Percentiles rank a stretch among this genome's conserved stretches.
Evolutionary conservation across 305 asterid species (phyloP).

Genomic region (Fraxinus xanthoxyloides): DNA sequence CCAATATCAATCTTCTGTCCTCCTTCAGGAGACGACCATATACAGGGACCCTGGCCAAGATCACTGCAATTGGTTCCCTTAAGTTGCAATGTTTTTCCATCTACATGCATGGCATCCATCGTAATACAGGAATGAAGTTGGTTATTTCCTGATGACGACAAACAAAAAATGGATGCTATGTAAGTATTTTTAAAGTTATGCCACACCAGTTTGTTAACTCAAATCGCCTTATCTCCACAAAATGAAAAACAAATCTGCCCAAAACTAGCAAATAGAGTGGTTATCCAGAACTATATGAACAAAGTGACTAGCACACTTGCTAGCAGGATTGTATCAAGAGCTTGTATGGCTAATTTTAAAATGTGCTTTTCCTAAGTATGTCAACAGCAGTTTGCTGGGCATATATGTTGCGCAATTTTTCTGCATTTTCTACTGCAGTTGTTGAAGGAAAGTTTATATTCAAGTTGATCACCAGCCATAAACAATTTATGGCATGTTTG

Average conservation of each 20-base stretch:
- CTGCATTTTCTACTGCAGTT: background rate
- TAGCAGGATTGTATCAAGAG: constrained; percentile 8
- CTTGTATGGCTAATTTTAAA: background rate
- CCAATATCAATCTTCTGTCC: constrained; percentile 39
- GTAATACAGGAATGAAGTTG: constrained; percentile 37
- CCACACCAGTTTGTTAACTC: constrained; percentile 13
- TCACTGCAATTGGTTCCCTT: constrained; percentile 19
- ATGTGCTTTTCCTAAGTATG: background rate
- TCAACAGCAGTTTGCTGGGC: background rate
- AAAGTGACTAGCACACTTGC: background rate
- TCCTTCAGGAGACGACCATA: constrained; percentile 46
- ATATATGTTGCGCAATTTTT: background rate
- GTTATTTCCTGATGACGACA: constrained; percentile 40
- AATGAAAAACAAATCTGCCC: constrained; percentile 4
- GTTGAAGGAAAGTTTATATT: constrained; percentile 8
- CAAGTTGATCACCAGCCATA: constrained; percentile 14
- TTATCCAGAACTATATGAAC: constrained; percentile 3
- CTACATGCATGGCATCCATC: constrained; percentile 35
- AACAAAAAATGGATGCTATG: constrained; percentile 7
- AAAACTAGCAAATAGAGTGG: background rate
- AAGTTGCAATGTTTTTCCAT: constrained; percentile 6
- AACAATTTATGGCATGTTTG: background rate
- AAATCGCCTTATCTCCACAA: background rate
- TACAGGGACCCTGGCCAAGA: constrained; percentile 26
- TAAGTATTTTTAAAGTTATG: constrained; percentile 12